phyloP scores from a whole-genome alignment of 1,284 basidiomycete species.

The Cryptococcus hybrid region DNA sequence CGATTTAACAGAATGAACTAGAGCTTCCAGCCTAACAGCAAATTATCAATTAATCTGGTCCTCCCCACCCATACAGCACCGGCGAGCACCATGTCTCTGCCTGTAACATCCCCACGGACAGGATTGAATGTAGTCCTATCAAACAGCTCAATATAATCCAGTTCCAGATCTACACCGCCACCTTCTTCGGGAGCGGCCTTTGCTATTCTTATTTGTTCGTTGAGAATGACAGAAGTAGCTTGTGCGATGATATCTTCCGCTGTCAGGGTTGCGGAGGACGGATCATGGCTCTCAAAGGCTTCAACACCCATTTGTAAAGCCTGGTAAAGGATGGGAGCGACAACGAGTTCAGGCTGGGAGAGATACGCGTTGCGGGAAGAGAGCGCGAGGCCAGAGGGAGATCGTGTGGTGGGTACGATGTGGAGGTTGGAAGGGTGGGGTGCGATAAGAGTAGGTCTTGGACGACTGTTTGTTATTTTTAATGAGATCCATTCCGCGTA shows the following conservation, averaged over 20 bases:
- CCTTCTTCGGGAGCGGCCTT: constrained; percentile 23
- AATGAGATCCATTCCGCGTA: not conserved
- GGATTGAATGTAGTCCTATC: constrained; percentile 65
- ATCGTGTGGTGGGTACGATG: constrained; percentile 79
- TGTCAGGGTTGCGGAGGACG: constrained; percentile 45
- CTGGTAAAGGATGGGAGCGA: constrained; percentile 69
- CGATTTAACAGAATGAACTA: not conserved
- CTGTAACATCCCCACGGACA: constrained; percentile 31
- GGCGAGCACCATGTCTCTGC: constrained; percentile 69
- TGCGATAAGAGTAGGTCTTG: constrained; percentile 77
- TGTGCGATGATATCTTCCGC: constrained; percentile 58
- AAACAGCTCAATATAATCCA: constrained; percentile 91
- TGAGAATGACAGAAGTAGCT: constrained; percentile 26
- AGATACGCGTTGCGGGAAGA: constrained; percentile 92
- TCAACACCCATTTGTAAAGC: constrained; percentile 61
- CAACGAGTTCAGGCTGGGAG: constrained; percentile 59
- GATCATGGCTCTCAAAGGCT: not conserved
- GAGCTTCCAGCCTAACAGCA: constrained; percentile 63
- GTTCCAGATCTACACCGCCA: constrained; percentile 59
- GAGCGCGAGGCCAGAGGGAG: constrained; percentile 66
- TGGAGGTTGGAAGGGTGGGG: constrained; percentile 67
- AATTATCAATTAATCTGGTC: constrained; percentile 91
- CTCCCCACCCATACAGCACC: constrained; percentile 85
- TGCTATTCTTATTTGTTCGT: constrained; percentile 49
- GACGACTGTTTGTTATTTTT: constrained; percentile 54